Evolutionary conservation across 768 basidiomycete species (phyloP).

Genomic region (Pleurotus salmoneostramineus): DNA sequence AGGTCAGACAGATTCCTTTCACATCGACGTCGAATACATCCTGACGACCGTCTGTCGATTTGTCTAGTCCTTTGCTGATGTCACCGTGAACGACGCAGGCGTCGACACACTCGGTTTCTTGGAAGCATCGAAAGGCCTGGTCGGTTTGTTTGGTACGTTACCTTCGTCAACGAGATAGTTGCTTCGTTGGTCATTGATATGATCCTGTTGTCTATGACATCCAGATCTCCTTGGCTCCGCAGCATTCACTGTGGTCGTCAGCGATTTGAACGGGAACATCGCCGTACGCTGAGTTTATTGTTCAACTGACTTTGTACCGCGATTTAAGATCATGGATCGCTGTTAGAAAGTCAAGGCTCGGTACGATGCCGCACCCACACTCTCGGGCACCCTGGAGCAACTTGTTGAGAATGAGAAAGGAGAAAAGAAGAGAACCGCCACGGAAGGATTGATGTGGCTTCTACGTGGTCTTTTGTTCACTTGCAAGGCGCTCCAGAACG

Average conservation of each 20-base stretch:
- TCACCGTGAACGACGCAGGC: constrained; percentile 79
- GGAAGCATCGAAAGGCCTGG: constrained; percentile 84
- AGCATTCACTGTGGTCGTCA: constrained; percentile 81
- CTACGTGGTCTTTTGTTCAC: constrained; percentile 91
- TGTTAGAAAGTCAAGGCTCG: constrained; percentile 80
- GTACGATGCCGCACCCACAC: constrained; percentile 59
- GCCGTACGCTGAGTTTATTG: constrained; percentile 42
- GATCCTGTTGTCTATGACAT: too few relatives aligned
- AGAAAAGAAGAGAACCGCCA: constrained; percentile 86
- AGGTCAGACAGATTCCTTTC: constrained; percentile 31
- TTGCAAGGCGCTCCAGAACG: constrained; percentile 67
- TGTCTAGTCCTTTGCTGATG: constrained; percentile 87
- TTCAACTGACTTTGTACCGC: constrained; percentile 2
- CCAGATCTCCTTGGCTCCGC: constrained; percentile 82
- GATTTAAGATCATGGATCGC: background rate
- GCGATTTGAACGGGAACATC: constrained; percentile 91
- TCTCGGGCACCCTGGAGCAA: constrained; percentile 77
- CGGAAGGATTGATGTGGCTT: constrained; percentile 93
- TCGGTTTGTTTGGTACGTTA: constrained; percentile 78
- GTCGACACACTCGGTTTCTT: constrained; percentile 87
- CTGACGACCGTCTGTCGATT: background rate
- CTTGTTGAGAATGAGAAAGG: constrained; percentile 81
- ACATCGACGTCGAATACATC: background rate
- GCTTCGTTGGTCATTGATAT: too few relatives aligned
- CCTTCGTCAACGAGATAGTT: too few relatives aligned